Conservation (phyloP, 2,329 filamentous ascomycete species). For the Aspergillus fumigatus region DNA sequence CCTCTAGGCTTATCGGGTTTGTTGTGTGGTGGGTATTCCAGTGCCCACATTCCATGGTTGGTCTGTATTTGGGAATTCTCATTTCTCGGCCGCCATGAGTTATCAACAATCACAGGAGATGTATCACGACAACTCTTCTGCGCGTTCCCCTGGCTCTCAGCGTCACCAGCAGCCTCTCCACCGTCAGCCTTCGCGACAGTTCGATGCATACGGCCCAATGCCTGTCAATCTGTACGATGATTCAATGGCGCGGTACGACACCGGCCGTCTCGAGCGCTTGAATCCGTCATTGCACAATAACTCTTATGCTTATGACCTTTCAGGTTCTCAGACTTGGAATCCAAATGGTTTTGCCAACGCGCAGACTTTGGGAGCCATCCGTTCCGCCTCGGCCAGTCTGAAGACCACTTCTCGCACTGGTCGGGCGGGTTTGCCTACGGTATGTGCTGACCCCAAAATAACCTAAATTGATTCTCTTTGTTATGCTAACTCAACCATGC, state of each 20-base stretch:
- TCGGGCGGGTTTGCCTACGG: slow-evolving; percentile 64
- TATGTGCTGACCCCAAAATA: slow-evolving; percentile 46
- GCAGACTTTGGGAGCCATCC: slow-evolving; percentile 60
- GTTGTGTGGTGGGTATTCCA: slow-evolving; percentile 26
- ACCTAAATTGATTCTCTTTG: slow-evolving; percentile 3
- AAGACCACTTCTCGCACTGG: slow-evolving; percentile 51
- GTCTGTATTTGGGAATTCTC: slow-evolving; percentile 21
- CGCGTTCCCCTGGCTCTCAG: slow-evolving; percentile 70
- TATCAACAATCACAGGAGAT: slow-evolving; percentile 40
- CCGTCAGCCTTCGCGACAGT: slow-evolving; percentile 70
- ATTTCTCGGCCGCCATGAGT: slow-evolving; percentile 26
- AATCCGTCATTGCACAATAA: slow-evolving; percentile 55
- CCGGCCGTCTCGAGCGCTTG: slow-evolving; percentile 52
- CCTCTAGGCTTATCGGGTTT: slow-evolving; percentile 16
- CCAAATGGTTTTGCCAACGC: slow-evolving; percentile 66
- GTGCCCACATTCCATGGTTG: slow-evolving; percentile 29
- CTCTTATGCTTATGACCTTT: slow-evolving; percentile 65
- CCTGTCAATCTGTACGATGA: slow-evolving; percentile 69
- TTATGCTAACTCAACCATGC: slow-evolving; percentile 7
- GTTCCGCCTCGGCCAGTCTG: slow-evolving; percentile 52
- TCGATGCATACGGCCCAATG: slow-evolving; percentile 68
- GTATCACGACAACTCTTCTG: slow-evolving; percentile 68
- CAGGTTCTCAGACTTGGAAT: slow-evolving; percentile 72
- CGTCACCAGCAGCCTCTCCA: slow-evolving; percentile 63
- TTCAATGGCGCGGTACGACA: slow-evolving; percentile 54